Evolutionary conservation across 1,284 basidiomycete species (phyloP), one percentile per base, ranked within the genome.

Genomic region (Ganoderma lingzhi): DNA sequence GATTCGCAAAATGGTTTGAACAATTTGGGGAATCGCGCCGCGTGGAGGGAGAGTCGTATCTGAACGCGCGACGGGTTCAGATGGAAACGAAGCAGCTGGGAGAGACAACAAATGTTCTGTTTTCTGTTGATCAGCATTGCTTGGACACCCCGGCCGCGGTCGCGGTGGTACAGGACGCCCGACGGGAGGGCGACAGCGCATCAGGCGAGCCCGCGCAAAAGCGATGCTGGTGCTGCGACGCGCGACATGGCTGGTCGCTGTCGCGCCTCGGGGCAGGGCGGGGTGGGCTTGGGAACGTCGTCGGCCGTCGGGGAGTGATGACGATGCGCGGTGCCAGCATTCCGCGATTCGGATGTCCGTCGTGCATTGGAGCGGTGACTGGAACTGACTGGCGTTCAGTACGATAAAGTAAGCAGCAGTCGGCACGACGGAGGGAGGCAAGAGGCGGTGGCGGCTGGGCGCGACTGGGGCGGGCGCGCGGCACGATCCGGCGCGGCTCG

Each of bases 361-460:
- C 53, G 30, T 32, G 53, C 35, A 30, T 19, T 32, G 32, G 30
- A 56, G 35, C 19, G 17, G 19, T 58, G 56, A 45, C 64, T 65
- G 64, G 56, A 65, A 30, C n/a, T 45, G 64, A 59, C 55, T 65
- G 61, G 66, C 61, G 66, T 67, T 67, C 61, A 67, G 48, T 61
- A 66, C 15, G 10, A 17, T 37, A 15, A 14, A 30, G 51, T 56
- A 30, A 55, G 53, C 53, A 55, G 28, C 53, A 55, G 23, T 53
- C 51, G 14, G 51, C 51, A 30, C 23, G 28, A 15, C 23, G 51
- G 28, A 65, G 35, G 44, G 45, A 23, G 59, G 30, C 28, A 42
- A 42, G 45, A n/a, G 62, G 45, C 48, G 51, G 65, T 55, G 60
- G 28, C 12, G 32, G 64, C 19, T 51, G 55, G 55, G 30, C 44